Percentiles rank a stretch among this genome's conserved stretches.
phyloP scores from a whole-genome alignment of 805 yeast genomes.

The Candida pseudoglaebosa region DNA sequence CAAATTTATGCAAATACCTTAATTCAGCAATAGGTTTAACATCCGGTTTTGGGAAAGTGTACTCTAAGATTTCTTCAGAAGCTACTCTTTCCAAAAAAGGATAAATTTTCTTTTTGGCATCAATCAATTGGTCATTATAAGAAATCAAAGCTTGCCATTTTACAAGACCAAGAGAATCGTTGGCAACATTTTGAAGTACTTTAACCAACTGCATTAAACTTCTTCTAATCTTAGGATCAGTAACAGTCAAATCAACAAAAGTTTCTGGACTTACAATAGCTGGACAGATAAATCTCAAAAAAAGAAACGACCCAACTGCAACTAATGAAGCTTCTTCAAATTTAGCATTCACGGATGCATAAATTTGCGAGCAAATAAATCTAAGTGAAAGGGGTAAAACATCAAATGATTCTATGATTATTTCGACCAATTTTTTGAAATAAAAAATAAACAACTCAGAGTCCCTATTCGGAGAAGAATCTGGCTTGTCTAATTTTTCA shows the following conservation, averaged over 20 bases:
- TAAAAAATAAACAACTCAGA: slow-evolving; percentile 52
- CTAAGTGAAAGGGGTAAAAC: slow-evolving; percentile 68
- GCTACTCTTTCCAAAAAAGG: slow-evolving; percentile 26
- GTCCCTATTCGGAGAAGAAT: slow-evolving; percentile 22
- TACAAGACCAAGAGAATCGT: slow-evolving; percentile 62
- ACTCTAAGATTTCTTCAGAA: slow-evolving; percentile 11
- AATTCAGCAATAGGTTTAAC: slow-evolving; percentile 34
- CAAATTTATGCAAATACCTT: slow-evolving; percentile 38
- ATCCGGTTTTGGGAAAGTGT: slow-evolving; percentile 22
- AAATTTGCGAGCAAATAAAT: slow-evolving; percentile 65
- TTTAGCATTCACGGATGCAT: slow-evolving; percentile 50
- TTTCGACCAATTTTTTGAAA: slow-evolving; percentile 52
- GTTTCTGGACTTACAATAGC: slow-evolving; percentile 87
- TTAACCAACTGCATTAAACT: slow-evolving; percentile 77
- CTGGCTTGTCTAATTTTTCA: slow-evolving; percentile 40
- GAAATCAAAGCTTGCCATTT: slow-evolving; percentile 58
- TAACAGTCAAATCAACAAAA: slow-evolving; percentile 28
- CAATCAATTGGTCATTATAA: slow-evolving; percentile 36
- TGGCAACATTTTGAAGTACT: slow-evolving; percentile 81
- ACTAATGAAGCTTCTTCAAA: slow-evolving; percentile 57
- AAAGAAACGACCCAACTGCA: slow-evolving; percentile 84
- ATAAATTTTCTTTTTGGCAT: slow-evolving; percentile 24
- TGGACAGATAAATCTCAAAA: slow-evolving; percentile 83
- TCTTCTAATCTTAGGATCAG: slow-evolving; percentile 46
- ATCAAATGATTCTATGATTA: slow-evolving; percentile 52